Evolutionary conservation across 164 flowering plant genomes (phyloP).

Genomic region (Amborella trichopoda): DNA sequence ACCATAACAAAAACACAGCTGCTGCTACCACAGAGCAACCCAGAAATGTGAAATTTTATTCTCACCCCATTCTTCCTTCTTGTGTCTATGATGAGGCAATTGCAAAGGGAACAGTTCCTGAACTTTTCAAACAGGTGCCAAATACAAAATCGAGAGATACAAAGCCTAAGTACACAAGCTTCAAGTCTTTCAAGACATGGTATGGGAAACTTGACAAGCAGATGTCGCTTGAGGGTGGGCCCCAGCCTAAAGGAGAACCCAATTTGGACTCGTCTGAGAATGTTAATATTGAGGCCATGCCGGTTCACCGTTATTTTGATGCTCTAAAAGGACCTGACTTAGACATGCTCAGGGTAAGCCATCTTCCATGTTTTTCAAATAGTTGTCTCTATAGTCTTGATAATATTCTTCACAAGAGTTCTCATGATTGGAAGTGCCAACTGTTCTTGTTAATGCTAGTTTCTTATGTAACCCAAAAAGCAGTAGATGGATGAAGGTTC

Average conservation of each 20-base stretch:
- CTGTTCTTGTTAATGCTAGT: too few species aligned
- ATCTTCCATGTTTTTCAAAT: too few species aligned
- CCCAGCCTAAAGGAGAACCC: conserved; percentile 16
- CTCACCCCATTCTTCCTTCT: conserved; percentile 41
- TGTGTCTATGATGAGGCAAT: conserved; percentile 10
- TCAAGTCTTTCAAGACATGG: conserved; percentile 73
- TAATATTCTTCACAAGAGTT: too few species aligned
- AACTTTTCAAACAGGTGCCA: not conserved
- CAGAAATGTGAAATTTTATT: conserved; percentile 20
- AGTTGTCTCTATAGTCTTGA: too few species aligned
- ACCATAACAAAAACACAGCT: not conserved
- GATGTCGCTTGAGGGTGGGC: conserved; percentile 45
- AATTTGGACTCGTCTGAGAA: conserved; percentile 9
- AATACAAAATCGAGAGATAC: conserved; percentile 10
- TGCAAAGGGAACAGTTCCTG: not conserved
- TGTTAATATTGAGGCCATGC: conserved; percentile 25
- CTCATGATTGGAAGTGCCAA: too few species aligned
- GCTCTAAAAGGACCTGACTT: conserved; percentile 88
- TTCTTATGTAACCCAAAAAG: too few species aligned
- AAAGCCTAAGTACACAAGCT: conserved; percentile 22
- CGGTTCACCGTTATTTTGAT: conserved; percentile 63
- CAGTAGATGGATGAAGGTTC: too few species aligned
- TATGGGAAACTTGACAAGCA: conserved; percentile 68
- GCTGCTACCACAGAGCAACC: conserved; percentile 1
- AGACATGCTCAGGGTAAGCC: conserved; percentile 67